Percentiles rank a stretch among this genome's conserved stretches.
Evolutionary conservation across 768 basidiomycete species (phyloP).

Genomic region (Lactarius akahatsu): DNA sequence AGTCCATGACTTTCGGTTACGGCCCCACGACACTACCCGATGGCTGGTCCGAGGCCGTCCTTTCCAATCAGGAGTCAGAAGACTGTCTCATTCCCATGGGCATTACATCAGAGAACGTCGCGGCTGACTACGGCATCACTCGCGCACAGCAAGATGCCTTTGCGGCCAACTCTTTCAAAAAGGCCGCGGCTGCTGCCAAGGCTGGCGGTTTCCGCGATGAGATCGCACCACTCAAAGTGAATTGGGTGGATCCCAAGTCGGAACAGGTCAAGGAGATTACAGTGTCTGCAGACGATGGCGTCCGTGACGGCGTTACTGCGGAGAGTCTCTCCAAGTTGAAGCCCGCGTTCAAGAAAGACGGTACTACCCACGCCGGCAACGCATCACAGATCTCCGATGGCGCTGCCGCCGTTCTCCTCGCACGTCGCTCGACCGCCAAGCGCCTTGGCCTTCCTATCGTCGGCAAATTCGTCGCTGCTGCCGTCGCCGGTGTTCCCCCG

Average conservation of each 20-base stretch:
- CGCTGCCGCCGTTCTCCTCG: conserved; percentile 84
- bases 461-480: conserved; percentile 77
- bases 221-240: conserved; percentile 77
- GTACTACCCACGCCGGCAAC: conserved; percentile 80
- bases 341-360: conserved; percentile 78
- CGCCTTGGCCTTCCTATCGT: conserved; percentile 82
- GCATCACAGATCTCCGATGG: conserved; percentile 92
- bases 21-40: conserved; percentile 57
- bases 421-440: conserved; percentile 76
- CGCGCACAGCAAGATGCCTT: conserved; percentile 82
- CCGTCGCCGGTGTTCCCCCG: conserved; percentile 77
- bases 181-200: conserved; percentile 77
- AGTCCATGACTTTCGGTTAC: conserved; percentile 84
- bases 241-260: conserved; percentile 69
- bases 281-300: conserved; percentile 82
- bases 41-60: conserved; percentile 62
- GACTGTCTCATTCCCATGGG: conserved; percentile 91
- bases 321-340: conserved; percentile 79
- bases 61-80: conserved; percentile 63
- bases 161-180: conserved; percentile 80
- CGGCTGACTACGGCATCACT: conserved; percentile 68
- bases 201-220: conserved; percentile 80
- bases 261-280: conserved; percentile 63
- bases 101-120: conserved; percentile 93
- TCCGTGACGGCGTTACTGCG: conserved; percentile 79